Base-by-base conservation (phyloP, 176 grass and related monocot genomes). In the Oryza glaberrima region DNA sequence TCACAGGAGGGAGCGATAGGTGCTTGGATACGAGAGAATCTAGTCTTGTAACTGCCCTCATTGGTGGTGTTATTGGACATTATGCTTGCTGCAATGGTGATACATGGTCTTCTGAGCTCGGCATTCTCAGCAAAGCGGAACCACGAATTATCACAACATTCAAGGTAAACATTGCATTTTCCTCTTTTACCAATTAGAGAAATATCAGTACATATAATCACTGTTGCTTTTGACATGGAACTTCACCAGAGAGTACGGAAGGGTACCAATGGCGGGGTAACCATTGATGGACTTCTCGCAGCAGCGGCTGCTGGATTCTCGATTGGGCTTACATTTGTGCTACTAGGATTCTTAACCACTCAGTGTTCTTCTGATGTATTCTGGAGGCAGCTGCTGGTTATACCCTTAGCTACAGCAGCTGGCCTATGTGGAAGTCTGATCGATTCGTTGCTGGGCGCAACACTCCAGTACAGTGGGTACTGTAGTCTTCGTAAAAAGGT, bases 41-140 rank as follows among this genome's bases (percentile, higher is more conserved):
- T 0, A 84, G 85, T 75, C 72, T 94, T 83, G 70, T 99, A 77
- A 94, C 96, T 90, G 91, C 91, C 47, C 88, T 99, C 43, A 87
- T 99, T 17, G 96, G 93, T 70, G 96, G 96, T 86, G 86, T 99
- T 70, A 88, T 96, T 11, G 91, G 96, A 49, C 93, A 99, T 79
- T 96, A 96, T 90, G 83, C 96, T 60, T 99, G 96, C 78, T 95
- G 91, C 83, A 96, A 96, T 89, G 96, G 96, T 67, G 96, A 99
- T 79, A 99, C 93, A 20, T 99, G 96, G 96, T 99, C 96, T 75
- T 99, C 96, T 45, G 91, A 99, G 75, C 92, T 99, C 74, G 96
- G 91, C 41, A 89, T 96, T 77, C 85, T 99, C 81, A 99, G 96
- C 86, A 94, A 91, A 86, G 84, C 83, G 26, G 91, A 99, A 58